Base-by-base conservation (phyloP, 2,329 filamentous ascomycete species). In the Neoarthrinium moseri region DNA sequence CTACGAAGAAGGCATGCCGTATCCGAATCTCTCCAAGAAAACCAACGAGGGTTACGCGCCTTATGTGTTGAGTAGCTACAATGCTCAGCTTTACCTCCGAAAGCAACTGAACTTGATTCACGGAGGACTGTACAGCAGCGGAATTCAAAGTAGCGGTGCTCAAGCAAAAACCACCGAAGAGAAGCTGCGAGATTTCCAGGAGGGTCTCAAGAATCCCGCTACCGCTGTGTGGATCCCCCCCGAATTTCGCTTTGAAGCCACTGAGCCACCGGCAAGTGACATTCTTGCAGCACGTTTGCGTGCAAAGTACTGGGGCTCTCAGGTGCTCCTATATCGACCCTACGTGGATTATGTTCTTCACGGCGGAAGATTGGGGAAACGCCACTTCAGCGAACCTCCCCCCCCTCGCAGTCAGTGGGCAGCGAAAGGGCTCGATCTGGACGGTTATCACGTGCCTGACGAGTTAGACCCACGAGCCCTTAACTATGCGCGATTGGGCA, bases 301-400 rank as follows among this genome's bases (percentile, higher is more conserved):
- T 33, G 94, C 89, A 12, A 97, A 99, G 65, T 97, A 94, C 66
- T 97, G 92, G 74, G 94, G 94, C 17, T 91, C 90, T 0, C 81
- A 87, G 53, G 91, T 95, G 51, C 91, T 97, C 60, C 91, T 92
- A 21, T 87, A 94, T 62, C 81, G 94, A 20, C 89, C 89, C 1
- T 90, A 92, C 50, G 63, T 85, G 43, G 70, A 73, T 51, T 70
- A 76, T 50, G 77, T 86, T 36, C 65, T 86, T 55, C 65, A 82
- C 35, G 51, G 56, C 3, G 50, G 54, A 6, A 36, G 40, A 24
- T 47, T 54, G 39, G 53, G 46, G 56, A 54, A 46, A 49, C 22
- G 53, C 52, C 39, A 59, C 11, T 57, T 51, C 29, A 38, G 47
- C 21, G 47, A 45, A 8, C 43, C 48, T 17, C 43, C 38, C 12